Evolutionary conservation across 345 rosid species (phyloP), one percentile per base, ranked within the genome.

Genomic region (Raphanus sativus): DNA sequence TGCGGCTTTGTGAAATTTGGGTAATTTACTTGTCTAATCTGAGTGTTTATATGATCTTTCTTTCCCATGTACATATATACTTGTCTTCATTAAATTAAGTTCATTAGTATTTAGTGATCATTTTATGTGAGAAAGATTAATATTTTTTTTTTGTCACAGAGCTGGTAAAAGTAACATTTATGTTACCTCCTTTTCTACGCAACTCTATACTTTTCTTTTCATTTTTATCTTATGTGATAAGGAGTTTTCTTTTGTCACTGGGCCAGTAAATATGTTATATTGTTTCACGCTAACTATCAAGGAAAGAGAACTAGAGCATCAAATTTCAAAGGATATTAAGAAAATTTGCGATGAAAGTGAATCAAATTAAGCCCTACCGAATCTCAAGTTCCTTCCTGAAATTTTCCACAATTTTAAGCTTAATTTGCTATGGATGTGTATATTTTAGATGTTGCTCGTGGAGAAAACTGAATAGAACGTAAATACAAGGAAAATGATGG

Each of bases 131-230:
- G 64, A 13, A 16, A 12, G 25, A 50, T 48, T 69, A 48, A 24
- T 54, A 36, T 54, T 30, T 69, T n/a, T n/a, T n/a, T 15, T 64
- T 61, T 59, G 73, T 75, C 79, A 75, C 68, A 0, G 62, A 62
- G 75, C 70, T 76, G 64, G 64, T 76, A 76, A 69, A 76, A 69
- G 75, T 62, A 62, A 69, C 64, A 67, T 69, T 62, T 76, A 24
- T n/a, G 17, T n/a, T 48, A 33, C 28, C 45, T 28, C 58, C 50
- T 42, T 62, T 62, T 69, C 70, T 62, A 69, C 70, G 40, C 21
- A 50, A 1, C 32, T 48, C 12, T 30, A 40, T 30, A 75, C 62
- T 36, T 32, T 75, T 45, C 2, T 28, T 60, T 13, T 30, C 6
- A 6, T 61, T 29, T 13, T 52, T 48, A n/a, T n/a, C n/a, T n/a